Conservation (phyloP, 2,329 filamentous ascomycete species). For the Xylaria sp. region DNA sequence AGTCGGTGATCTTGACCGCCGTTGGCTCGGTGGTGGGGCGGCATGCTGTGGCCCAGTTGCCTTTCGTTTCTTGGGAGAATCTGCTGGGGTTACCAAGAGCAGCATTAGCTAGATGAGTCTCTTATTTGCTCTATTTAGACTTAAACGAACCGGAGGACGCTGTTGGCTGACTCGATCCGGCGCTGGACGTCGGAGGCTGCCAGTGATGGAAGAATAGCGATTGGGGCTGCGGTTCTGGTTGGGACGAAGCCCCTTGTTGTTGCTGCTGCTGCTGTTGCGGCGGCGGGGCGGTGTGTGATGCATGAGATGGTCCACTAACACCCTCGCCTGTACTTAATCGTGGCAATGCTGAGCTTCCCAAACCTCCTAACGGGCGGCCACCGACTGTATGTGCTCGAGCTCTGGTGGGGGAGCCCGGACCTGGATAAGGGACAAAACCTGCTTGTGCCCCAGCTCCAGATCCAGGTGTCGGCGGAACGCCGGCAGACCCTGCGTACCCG, state of each 20-base stretch:
- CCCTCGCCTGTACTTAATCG: conserved; percentile 60
- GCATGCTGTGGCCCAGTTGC: conserved; percentile 67
- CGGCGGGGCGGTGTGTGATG: conserved; percentile 57
- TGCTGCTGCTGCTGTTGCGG: conserved; percentile 55
- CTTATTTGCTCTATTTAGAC: conserved; percentile 58
- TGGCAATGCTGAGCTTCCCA: conserved; percentile 55
- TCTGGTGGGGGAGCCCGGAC: conserved; percentile 61
- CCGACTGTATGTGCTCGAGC: conserved; percentile 62
- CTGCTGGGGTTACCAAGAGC: conserved; percentile 69
- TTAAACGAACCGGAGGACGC: conserved; percentile 80
- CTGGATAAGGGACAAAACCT: conserved; percentile 57
- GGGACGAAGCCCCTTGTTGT: conserved; percentile 63
- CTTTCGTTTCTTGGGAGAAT: conserved; percentile 89
- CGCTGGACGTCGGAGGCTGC: conserved; percentile 80
- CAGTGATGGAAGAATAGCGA: conserved; percentile 93
- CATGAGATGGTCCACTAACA: conserved; percentile 53
- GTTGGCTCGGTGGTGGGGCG: conserved; percentile 58
- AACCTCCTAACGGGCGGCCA: conserved; percentile 53
- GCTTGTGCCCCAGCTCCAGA: conserved; percentile 54
- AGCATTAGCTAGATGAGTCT: conserved; percentile 56
- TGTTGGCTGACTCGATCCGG: conserved; percentile 72
- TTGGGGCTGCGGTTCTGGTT: conserved; percentile 74
- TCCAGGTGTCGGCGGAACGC: conserved; percentile 57
- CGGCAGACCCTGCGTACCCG: conserved; percentile 55
- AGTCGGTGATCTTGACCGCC: conserved; percentile 64